Conservation (phyloP, 2,329 filamentous ascomycete species). For the Fusarium sp. region DNA sequence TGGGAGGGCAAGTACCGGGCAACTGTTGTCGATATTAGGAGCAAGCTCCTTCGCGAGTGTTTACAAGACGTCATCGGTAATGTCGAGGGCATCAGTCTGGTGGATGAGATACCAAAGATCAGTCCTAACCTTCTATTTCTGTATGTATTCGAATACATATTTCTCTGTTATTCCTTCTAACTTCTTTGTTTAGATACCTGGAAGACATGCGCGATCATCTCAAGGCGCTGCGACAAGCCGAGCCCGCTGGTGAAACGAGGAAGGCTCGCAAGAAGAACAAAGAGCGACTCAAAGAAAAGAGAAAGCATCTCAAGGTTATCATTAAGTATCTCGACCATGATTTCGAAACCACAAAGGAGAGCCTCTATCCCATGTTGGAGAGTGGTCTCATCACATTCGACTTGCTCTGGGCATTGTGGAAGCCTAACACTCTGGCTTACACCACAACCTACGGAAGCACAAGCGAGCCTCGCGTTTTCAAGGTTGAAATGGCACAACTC, state of each 20-base stretch:
- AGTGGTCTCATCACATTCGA: slow-evolving; percentile 91
- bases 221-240: slow-evolving; percentile 74
- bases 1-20: slow-evolving; percentile 84
- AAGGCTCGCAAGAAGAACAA: slow-evolving; percentile 73
- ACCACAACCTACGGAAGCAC: slow-evolving; percentile 81
- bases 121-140: slow-evolving; percentile 81
- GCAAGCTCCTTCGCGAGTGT: slow-evolving; percentile 80
- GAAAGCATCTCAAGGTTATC: slow-evolving; percentile 78
- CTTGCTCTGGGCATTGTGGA: slow-evolving; percentile 89
- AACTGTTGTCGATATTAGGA: slow-evolving; percentile 88
- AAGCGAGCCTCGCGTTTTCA: slow-evolving; percentile 86
- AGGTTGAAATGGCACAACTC: slow-evolving; percentile 82
- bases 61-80: slow-evolving; percentile 58
- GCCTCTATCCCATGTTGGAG: slow-evolving; percentile 83
- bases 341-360: slow-evolving; percentile 82
- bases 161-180: not conserved
- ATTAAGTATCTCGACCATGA: slow-evolving; percentile 85
- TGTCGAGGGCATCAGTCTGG: slow-evolving; percentile 75
- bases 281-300: slow-evolving; percentile 71
- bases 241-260: slow-evolving; percentile 63
- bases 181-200: slow-evolving; percentile 72
- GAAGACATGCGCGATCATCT: slow-evolving; percentile 78
- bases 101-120: slow-evolving; percentile 82
- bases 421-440: slow-evolving; percentile 86
- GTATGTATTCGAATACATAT: slow-evolving; percentile 51